Conservation (phyloP, 768 basidiomycete species). For the Coprinopsis strossmayeri region DNA sequence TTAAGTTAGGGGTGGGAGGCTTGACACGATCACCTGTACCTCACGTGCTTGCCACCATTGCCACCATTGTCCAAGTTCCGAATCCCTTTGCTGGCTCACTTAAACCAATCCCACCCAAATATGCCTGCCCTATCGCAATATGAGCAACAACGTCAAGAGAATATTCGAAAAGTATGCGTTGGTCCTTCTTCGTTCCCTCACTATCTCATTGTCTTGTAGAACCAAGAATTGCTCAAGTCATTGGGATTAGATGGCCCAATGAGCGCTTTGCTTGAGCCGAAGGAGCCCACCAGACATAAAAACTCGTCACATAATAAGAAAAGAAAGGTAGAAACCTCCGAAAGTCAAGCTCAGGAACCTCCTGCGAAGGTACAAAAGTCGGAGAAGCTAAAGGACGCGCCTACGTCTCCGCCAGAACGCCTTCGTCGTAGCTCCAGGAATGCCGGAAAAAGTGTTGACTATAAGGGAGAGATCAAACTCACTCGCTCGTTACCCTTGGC, state of each 20-base stretch:
- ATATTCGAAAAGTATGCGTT: constrained; percentile 29
- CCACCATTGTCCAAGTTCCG: neutral
- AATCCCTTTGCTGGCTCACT: neutral
- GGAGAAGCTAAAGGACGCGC: constrained; percentile 16
- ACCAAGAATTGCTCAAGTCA: constrained; percentile 32
- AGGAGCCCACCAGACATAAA: constrained; percentile 29
- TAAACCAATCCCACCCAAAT: neutral
- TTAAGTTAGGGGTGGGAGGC: neutral
- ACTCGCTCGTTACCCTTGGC: constrained; percentile 24
- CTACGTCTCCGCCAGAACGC: constrained; percentile 17
- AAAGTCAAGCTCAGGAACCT: constrained; percentile 17
- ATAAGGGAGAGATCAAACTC: constrained; percentile 37
- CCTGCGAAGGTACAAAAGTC: constrained; percentile 25
- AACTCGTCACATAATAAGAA: constrained; percentile 30
- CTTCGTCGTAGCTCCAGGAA: constrained; percentile 66
- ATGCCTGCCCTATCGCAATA: constrained; percentile 18
- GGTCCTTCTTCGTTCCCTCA: neutral
- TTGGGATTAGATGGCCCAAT: constrained; percentile 42
- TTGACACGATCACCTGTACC: neutral
- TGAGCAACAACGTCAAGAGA: constrained; percentile 23
- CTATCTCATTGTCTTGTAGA: constrained; percentile 21
- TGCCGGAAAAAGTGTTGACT: constrained; percentile 50
- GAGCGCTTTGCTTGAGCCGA: constrained; percentile 31
- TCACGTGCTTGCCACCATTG: neutral
- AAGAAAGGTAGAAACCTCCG: constrained; percentile 15